Evolutionary conservation across 1,284 basidiomycete species (phyloP).

Genomic region (Waitea zeae): DNA sequence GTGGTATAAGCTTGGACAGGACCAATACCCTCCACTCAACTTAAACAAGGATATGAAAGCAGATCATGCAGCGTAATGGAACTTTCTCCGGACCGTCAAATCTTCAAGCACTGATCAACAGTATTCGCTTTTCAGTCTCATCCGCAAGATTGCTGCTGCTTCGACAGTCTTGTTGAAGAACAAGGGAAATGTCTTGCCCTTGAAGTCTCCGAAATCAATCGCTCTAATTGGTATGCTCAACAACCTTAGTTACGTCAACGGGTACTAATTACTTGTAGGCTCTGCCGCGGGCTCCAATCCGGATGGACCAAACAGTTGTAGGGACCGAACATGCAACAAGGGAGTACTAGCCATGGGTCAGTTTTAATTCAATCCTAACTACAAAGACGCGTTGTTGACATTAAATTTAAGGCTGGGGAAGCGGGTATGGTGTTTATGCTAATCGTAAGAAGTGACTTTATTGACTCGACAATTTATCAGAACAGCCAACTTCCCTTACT

Average conservation of each 20-base stretch:
- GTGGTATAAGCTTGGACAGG: slow-evolving; percentile 41
- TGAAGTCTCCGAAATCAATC: background rate
- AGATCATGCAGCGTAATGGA: too few relatives aligned
- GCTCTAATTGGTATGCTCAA: background rate
- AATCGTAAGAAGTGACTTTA: too few relatives aligned
- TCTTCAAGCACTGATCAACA: too few relatives aligned
- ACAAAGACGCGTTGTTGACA: too few relatives aligned
- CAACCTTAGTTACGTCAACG: background rate
- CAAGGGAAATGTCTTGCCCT: slow-evolving; percentile 7
- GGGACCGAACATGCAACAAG: slow-evolving; percentile 13
- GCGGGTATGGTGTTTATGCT: too few relatives aligned
- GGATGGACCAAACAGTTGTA: slow-evolving; percentile 24
- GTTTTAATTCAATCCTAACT: too few relatives aligned
- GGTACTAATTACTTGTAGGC: slow-evolving; percentile 9
- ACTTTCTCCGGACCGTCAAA: too few relatives aligned
- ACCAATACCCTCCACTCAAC: slow-evolving; percentile 35
- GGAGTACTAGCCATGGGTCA: slow-evolving; percentile 27
- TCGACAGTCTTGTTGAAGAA: slow-evolving; percentile 74
- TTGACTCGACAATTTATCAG: too few relatives aligned
- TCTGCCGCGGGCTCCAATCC: slow-evolving; percentile 23
- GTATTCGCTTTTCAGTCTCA: slow-evolving; percentile 28
- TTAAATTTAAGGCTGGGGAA: too few relatives aligned
- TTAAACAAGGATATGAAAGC: slow-evolving; percentile 13
- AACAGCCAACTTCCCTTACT: slow-evolving; percentile 9
- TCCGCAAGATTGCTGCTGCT: slow-evolving; percentile 47